Percentiles rank a stretch among this genome's conserved stretches.
phyloP scores from a whole-genome alignment of 2,329 filamentous ascomycete genomes.

The Fusarium miscanthi region DNA sequence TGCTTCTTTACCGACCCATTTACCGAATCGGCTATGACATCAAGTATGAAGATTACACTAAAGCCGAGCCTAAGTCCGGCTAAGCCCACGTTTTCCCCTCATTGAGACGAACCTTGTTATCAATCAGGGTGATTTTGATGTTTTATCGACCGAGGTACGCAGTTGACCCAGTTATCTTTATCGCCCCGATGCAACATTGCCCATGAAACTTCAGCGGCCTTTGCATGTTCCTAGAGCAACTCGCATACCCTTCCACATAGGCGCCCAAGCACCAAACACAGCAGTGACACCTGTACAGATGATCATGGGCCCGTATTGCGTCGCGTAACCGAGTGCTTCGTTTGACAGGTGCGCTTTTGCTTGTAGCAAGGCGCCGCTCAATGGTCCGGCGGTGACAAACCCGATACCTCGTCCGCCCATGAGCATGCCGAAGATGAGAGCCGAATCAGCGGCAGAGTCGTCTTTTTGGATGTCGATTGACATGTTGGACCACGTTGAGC shows the following conservation, averaged over 20 bases:
- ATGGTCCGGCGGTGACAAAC: slow-evolving; percentile 44
- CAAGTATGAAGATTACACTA: not conserved
- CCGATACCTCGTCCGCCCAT: slow-evolving; percentile 47
- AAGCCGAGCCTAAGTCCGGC: slow-evolving; percentile 26
- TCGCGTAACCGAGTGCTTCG: slow-evolving; percentile 47
- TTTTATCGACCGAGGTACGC: not conserved
- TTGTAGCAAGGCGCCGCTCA: slow-evolving; percentile 46
- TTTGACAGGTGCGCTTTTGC: slow-evolving; percentile 30
- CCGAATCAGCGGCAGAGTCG: slow-evolving; percentile 42
- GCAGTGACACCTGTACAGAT: slow-evolving; percentile 48
- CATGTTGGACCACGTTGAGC: slow-evolving; percentile 68
- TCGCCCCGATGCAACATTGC: not conserved
- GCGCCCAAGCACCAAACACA: slow-evolving; percentile 47
- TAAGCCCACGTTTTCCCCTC: slow-evolving; percentile 3
- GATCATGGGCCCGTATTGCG: slow-evolving; percentile 49
- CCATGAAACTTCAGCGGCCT: slow-evolving; percentile 58
- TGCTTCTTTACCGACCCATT: not conserved
- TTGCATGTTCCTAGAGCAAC: slow-evolving; percentile 26
- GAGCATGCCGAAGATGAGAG: slow-evolving; percentile 48
- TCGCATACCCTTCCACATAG: slow-evolving; percentile 50
- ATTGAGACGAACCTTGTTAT: not conserved
- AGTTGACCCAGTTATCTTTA: not conserved
- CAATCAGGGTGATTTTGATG: not conserved
- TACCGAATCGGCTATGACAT: slow-evolving; percentile 1
- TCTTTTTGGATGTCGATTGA: slow-evolving; percentile 53